phyloP scores from a whole-genome alignment of 192 early-diverging fungal species.

The Gamsiella multidivaricata region DNA sequence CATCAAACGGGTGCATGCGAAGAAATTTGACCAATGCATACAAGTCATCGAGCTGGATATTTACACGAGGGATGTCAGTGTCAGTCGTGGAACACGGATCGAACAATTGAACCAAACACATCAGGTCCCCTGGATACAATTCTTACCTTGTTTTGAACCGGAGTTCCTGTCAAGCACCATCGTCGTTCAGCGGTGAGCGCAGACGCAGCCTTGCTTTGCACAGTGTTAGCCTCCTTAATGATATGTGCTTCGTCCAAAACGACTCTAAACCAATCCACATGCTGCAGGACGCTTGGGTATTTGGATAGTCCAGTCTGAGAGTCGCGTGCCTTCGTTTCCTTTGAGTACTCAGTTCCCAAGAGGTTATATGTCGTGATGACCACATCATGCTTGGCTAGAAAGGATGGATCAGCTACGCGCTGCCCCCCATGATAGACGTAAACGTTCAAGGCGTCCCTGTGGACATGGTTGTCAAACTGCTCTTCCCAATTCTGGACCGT shows the following conservation, averaged over 20 bases:
- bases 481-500: conserved; percentile 66
- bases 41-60: conserved; percentile 80
- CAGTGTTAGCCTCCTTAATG: conserved; percentile 87
- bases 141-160: conserved; percentile 70
- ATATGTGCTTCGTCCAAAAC: conserved; percentile 96
- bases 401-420: conserved; percentile 31
- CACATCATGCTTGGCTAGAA: conserved; percentile 54
- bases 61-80: not conserved
- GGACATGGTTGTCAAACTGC: conserved; percentile 55
- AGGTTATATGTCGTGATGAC: conserved; percentile 65
- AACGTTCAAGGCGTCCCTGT: conserved; percentile 44
- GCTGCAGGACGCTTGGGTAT: conserved; percentile 58
- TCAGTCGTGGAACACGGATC: not conserved
- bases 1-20: conserved; percentile 56
- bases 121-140: not conserved
- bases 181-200: conserved; percentile 74
- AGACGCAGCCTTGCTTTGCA: conserved; percentile 77
- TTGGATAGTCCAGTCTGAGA: conserved; percentile 22
- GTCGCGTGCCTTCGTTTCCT: conserved; percentile 38
- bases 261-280: conserved; percentile 85
- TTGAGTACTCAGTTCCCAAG: conserved; percentile 56
- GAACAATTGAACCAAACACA: not conserved
- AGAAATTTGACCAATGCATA: conserved; percentile 89
- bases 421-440: conserved; percentile 65
- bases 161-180: conserved; percentile 95